Evolutionary conservation across 768 basidiomycete species (phyloP), one percentile per base, ranked within the genome.

Genomic region (Termitomyces sp.): DNA sequence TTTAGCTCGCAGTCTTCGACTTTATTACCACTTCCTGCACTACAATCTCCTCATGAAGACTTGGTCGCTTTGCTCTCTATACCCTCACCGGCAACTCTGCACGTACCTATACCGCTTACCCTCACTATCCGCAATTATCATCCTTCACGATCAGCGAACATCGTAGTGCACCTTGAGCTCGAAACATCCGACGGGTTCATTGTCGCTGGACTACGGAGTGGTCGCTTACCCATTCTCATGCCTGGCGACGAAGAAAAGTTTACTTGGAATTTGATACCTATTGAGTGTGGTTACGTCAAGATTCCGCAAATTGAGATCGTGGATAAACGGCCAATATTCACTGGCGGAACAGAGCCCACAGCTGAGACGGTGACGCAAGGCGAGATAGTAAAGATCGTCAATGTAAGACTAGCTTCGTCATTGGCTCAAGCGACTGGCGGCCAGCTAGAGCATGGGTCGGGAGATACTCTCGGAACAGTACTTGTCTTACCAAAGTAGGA

Each of bases 121-220:
- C 68, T 88, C 50, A 79, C 74, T 59, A 69, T 90, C 58, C 83
- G 93, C 65, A 92, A 92, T 68, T 72, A 81, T 55, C 79, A 86
- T 58, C 76, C 80, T 3, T 74, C 75, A 8, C 80, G 85, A 36
- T 82, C 91, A 2, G 87, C 88, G 0, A 86, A 85, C 61, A 70
- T 95, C 34, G 75, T 82, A 12, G 78, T 94, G 9, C 82, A 87
- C 34, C 76, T 94, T 29, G 93, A 96, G 54, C 78, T 84, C 1
- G 85, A 87, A 16, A 59, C 72, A 0, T 71, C 79, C 13, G 90
- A 91, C 42, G 77, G 79, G n/a, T 96, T 97, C 69, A 83, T 94
- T 16, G 82, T 94, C 43, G 82, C 90, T 3, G 94, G 95, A 0
- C 67, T 89, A 36, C 76, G 90, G 47, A 81, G 75, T 49, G 83